Evolutionary conservation across 192 early-diverging fungal genomes (phyloP).

Genomic region (Coemansia aciculifera): DNA sequence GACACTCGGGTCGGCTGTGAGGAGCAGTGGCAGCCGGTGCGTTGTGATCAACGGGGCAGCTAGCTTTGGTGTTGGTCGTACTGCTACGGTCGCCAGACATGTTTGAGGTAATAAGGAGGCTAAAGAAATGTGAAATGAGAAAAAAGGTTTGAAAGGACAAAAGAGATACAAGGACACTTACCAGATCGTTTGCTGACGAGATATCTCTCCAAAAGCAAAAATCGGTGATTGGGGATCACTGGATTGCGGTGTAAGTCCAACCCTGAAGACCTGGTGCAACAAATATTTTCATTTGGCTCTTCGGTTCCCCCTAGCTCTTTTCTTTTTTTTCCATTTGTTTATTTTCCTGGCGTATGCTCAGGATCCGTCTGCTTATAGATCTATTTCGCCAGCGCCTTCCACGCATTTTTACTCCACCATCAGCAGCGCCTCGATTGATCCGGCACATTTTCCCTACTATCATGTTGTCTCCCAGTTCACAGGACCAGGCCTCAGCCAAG

Average conservation of each 20-base stretch:
- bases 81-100: not conserved
- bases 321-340: not conserved
- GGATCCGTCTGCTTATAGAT: not conserved
- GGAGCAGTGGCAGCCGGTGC: not conserved
- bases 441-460: not conserved
- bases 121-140: not conserved
- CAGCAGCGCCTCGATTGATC: not conserved
- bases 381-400: not conserved
- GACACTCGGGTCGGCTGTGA: constrained; percentile 20
- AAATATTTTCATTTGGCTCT: not conserved
- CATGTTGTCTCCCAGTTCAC: not conserved
- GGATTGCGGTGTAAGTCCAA: not conserved
- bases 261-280: not conserved
- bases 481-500: constrained; percentile 2
- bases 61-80: not conserved
- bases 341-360: not conserved
- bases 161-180: not conserved
- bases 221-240: not conserved
- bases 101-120: not conserved
- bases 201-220: not conserved
- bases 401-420: not conserved
- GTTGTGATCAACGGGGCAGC: constrained; percentile 33
- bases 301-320: not conserved
- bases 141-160: not conserved
- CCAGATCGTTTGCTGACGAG: not conserved